Percentiles rank a stretch among this genome's conserved stretches.
These are phyloP conservation scores for Colletotrichum melonis DNA, from an alignment of 2,329 filamentous ascomycete species.

Conservation along the genomic window DNA sequence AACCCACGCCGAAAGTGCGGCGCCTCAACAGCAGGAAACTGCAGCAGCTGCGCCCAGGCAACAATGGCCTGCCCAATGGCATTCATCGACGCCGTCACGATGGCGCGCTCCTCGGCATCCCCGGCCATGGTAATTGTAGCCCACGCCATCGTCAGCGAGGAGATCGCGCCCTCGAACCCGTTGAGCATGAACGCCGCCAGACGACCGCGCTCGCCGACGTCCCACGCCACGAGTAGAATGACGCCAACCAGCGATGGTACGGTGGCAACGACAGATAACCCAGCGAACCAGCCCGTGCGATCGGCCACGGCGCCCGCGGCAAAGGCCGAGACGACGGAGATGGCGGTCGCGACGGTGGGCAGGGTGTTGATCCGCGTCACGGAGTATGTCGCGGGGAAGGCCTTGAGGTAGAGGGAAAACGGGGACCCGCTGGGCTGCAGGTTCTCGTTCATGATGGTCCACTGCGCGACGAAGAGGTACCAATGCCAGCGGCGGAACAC, in stretches of 20 bases:
- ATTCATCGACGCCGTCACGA: slow-evolving; percentile 56
- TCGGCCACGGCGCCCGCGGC: slow-evolving; percentile 47
- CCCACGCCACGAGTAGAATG: slow-evolving; percentile 48
- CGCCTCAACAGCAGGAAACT: slow-evolving; percentile 49
- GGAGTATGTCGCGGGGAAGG: slow-evolving; percentile 48
- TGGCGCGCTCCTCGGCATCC: slow-evolving; percentile 53
- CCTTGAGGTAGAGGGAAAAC: slow-evolving; percentile 54
- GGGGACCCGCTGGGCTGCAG: slow-evolving; percentile 47
- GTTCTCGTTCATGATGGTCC: slow-evolving; percentile 52
- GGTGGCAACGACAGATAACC: slow-evolving; percentile 44
- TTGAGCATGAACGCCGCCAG: slow-evolving; percentile 50
- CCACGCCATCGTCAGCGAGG: slow-evolving; percentile 52
- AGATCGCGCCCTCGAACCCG: slow-evolving; percentile 50
- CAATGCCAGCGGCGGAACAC: slow-evolving; percentile 53
- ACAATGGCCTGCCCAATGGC: slow-evolving; percentile 54
- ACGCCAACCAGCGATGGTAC: slow-evolving; percentile 47
- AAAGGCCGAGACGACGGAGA: slow-evolving; percentile 50
- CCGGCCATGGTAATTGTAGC: slow-evolving; percentile 50
- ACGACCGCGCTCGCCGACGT: slow-evolving; percentile 50
- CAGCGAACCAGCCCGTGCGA: slow-evolving; percentile 47
- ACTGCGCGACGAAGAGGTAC: slow-evolving; percentile 51
- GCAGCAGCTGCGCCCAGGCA: slow-evolving; percentile 51
- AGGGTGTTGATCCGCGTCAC: slow-evolving; percentile 53
- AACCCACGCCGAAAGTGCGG: slow-evolving; percentile 47
- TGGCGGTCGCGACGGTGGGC: slow-evolving; percentile 52